These are phyloP conservation scores for Termitomyces sp. DNA, from an alignment of 768 basidiomycete species.

Conservation along the genomic window DNA sequence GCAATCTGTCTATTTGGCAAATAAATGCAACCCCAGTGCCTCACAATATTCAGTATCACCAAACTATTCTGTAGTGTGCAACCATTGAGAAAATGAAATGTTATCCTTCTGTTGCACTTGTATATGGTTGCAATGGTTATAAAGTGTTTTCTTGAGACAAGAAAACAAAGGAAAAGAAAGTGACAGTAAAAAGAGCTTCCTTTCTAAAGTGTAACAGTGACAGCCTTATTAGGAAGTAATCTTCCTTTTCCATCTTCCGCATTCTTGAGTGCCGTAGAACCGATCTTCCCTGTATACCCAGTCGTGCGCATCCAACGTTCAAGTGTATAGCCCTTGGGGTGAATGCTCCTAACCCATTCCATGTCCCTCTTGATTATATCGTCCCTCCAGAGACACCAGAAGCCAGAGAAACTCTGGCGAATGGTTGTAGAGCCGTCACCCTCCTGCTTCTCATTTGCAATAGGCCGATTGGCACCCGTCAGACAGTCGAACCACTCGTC, in stretches of 20 bases:
- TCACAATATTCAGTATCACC: too few species aligned
- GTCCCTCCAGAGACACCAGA: constrained; percentile 39
- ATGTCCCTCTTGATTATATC: constrained; percentile 36
- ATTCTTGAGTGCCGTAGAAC: constrained; percentile 22
- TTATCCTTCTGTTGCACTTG: too few species aligned
- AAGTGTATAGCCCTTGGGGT: constrained; percentile 28
- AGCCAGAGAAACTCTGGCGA: constrained; percentile 35
- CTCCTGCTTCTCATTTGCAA: constrained; percentile 22
- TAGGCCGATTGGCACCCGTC: constrained; percentile 20
- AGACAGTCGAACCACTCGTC: constrained; percentile 28
- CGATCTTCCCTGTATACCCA: constrained; percentile 21
- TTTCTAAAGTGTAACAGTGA: constrained; percentile 5
- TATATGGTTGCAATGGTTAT: too few species aligned
- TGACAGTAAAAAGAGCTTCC: neutral
- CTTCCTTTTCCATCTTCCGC: constrained; percentile 25
- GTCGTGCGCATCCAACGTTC: constrained; percentile 36
- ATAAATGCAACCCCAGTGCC: too few species aligned
- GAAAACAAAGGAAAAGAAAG: too few species aligned
- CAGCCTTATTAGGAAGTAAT: constrained; percentile 17
- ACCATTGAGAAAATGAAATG: too few species aligned
- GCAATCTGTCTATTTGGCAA: too few species aligned
- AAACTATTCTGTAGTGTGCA: too few species aligned
- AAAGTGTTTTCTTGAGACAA: too few species aligned
- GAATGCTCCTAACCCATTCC: constrained; percentile 34
- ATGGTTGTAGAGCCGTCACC: constrained; percentile 27